Evolutionary conservation across 2,329 filamentous ascomycete species (phyloP), one percentile per base, ranked within the genome.

Genomic region (Alternaria triticimaculans): DNA sequence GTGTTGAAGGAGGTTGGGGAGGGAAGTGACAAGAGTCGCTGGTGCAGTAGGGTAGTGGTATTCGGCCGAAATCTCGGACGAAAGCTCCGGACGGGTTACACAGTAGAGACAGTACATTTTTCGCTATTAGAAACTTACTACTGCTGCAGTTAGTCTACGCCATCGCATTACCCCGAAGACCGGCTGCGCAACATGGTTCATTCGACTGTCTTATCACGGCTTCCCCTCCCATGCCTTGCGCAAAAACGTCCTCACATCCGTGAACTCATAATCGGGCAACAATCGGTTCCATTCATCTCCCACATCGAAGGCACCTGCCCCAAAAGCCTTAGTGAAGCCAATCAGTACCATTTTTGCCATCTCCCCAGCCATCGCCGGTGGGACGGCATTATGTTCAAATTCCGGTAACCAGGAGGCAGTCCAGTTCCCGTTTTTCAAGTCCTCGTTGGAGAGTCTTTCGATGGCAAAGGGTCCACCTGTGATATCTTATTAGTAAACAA

Each of bases 211-310:
- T 18, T 8, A 15, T 60, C 30, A 65, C 4, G 58, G 56, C 64
- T 80, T 80, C 6, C 74, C 78, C n/a, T 56, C 53, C 82, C 82
- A 83, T 6, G 72, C 68, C 28, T 80, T 58, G 2, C 51, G 63
- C 26, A 84, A 63, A 33, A 83, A 83, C 0, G 77, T 75, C 51
- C 82, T 80, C 0, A 76, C 69, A 18, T 63, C 43, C 1, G 75
- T 81, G 58, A 84, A 84, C 49, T 80, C 53, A 26, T 80, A 81
- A 28, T 84, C 80, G 0, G 83, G 80, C 12, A 85, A 69, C 4
- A 83, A 64, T 14, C 71, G 69, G 60, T 85, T 85, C 79, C 79
- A 82, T 46, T 82, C 81, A 55, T 83, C 78, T 11, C 80, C 77
- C 1, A 79, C 70, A 49, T 76, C 73, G 78, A 79, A 83, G 0